Conservation (phyloP, 2,329 filamentous ascomycete genomes). For the Balansia obtecta region DNA sequence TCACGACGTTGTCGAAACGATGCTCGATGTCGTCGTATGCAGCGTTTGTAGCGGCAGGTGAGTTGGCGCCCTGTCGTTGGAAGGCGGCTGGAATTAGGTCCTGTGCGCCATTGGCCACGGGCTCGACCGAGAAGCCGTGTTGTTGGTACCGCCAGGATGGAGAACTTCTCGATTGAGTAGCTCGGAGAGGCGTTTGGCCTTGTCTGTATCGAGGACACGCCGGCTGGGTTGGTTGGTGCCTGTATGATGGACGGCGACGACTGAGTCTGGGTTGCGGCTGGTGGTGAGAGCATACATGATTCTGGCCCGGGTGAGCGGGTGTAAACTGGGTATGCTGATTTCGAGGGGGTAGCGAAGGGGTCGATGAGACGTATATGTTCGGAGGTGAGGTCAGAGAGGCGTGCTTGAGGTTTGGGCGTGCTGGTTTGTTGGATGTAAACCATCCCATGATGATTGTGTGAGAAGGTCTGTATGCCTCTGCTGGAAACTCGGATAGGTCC, state of each 20-base stretch:
- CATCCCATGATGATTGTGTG: slow-evolving; percentile 14
- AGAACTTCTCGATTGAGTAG: neutral
- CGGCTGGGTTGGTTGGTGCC: neutral
- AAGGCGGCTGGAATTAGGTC: slow-evolving; percentile 20
- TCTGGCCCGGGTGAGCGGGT: neutral
- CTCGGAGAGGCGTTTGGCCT: neutral
- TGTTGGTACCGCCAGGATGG: neutral
- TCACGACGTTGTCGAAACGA: slow-evolving; percentile 57
- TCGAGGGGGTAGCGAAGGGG: slow-evolving; percentile 2
- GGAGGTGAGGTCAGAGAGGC: slow-evolving; percentile 10
- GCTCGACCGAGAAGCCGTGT: slow-evolving; percentile 8
- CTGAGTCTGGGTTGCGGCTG: neutral
- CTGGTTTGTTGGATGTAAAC: slow-evolving; percentile 10
- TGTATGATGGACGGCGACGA: neutral
- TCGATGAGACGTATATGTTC: slow-evolving; percentile 9
- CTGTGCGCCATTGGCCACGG: slow-evolving; percentile 30
- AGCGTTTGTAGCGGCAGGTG: slow-evolving; percentile 12
- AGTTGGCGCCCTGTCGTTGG: neutral
- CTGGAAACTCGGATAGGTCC: no score
- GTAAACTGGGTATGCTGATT: neutral
- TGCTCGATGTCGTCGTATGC: slow-evolving; percentile 45
- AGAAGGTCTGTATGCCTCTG: no score
- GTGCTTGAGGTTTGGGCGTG: neutral
- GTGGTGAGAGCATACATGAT: neutral
- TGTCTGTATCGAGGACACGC: neutral